Conservation (phyloP, 2,329 filamentous ascomycete genomes). For the Alternaria hordeiaustralica region DNA sequence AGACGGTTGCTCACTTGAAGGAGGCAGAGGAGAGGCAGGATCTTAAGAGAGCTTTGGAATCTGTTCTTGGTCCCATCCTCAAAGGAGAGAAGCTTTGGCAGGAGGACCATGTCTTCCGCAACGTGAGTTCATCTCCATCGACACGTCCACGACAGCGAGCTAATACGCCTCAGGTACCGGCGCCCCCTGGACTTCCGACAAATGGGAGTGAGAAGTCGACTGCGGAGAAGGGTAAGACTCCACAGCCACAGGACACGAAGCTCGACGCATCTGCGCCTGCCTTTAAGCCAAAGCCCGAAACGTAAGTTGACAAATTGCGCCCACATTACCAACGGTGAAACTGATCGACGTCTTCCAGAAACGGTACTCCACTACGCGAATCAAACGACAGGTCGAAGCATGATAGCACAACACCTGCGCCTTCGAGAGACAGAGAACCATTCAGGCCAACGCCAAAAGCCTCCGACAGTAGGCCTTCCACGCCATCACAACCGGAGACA, state of each 20-base stretch:
- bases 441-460: conserved; percentile 14
- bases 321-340: background rate
- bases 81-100: conserved; percentile 73
- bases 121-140: conserved; percentile 55
- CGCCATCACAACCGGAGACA: conserved; percentile 24
- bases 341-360: conserved; percentile 31
- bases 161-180: conserved; percentile 28
- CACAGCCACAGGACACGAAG: conserved; percentile 53
- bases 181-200: conserved; percentile 27
- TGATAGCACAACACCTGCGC: conserved; percentile 15
- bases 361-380: conserved; percentile 30
- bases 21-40: conserved; percentile 70
- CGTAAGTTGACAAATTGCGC: conserved; percentile 29
- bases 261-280: conserved; percentile 65
- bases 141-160: background rate
- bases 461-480: conserved; percentile 15
- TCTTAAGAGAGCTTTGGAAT: conserved; percentile 74
- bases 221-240: conserved; percentile 47
- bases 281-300: conserved; percentile 63
- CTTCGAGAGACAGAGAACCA: conserved; percentile 30
- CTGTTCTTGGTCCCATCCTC: conserved; percentile 73
- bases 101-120: conserved; percentile 75
- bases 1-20: conserved; percentile 68
- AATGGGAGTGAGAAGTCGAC: conserved; percentile 41
- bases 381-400: conserved; percentile 22